phyloP scores from a whole-genome alignment of 2,329 filamentous ascomycete genomes.

The Arthrobotrys sinensis region DNA sequence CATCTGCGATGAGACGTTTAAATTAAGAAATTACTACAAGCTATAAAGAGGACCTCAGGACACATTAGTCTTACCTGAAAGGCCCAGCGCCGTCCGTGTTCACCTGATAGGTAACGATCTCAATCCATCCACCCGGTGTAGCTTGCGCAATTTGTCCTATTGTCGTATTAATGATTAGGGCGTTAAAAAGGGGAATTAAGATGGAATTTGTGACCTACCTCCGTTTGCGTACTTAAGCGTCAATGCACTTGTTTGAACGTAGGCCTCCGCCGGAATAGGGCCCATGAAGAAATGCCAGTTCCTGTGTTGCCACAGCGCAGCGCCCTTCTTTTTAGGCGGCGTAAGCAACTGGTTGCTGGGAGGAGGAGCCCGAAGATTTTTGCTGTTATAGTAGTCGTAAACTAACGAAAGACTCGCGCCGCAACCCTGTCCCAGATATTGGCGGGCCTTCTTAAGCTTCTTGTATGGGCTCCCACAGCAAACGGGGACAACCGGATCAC shows the following conservation, averaged over 20 bases:
- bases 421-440: slow-evolving; percentile 13
- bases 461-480: slow-evolving; percentile 4
- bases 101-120: slow-evolving; percentile 15
- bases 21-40: background rate
- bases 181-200: background rate
- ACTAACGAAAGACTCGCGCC: slow-evolving; percentile 3
- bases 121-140: slow-evolving; percentile 16
- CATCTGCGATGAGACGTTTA: background rate
- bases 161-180: background rate
- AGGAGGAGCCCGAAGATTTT: background rate
- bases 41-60: too few species aligned
- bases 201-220: background rate
- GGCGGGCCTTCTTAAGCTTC: background rate
- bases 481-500: slow-evolving; percentile 4
- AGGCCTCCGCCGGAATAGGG: background rate
- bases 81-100: slow-evolving; percentile 33
- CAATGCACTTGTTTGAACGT: background rate
- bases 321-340: background rate
- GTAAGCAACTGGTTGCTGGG: background rate
- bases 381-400: background rate
- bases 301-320: background rate
- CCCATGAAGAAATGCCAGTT: slow-evolving; percentile 21
- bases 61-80: slow-evolving; percentile 2
- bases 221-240: background rate
- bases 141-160: slow-evolving; percentile 11